phyloP scores from a whole-genome alignment of 2,329 filamentous ascomycete genomes.

The Neofusicoccum sp. region DNA sequence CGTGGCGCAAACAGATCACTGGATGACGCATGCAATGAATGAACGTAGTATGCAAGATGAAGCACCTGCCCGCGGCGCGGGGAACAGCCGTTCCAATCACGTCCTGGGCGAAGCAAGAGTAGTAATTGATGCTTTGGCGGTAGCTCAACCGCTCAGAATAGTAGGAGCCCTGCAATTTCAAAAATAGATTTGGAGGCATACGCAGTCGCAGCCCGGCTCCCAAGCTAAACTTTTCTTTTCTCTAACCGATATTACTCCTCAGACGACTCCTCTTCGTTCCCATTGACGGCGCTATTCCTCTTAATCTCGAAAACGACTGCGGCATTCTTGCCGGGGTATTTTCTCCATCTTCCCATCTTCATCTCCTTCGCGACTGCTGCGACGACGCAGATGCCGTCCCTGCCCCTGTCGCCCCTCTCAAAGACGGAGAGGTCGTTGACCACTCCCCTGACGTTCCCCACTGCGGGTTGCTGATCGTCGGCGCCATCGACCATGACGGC shows the following conservation, averaged over 20 bases:
- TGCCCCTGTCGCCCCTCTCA: conserved; percentile 75
- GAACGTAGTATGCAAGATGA: not conserved
- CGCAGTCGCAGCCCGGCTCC: not conserved
- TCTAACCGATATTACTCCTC: not conserved
- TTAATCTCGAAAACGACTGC: conserved; percentile 86
- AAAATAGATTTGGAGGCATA: not conserved
- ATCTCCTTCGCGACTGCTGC: conserved; percentile 86
- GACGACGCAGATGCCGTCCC: conserved; percentile 72
- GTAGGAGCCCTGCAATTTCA: not conserved
- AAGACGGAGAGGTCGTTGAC: conserved; percentile 87
- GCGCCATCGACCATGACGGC: conserved; percentile 19
- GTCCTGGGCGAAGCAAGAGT: conserved; percentile 1
- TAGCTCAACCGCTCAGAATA: not conserved
- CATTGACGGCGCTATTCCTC: conserved; percentile 25
- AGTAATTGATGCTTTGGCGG: conserved; percentile 1
- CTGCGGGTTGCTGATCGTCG: conserved; percentile 11
- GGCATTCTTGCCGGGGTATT: conserved; percentile 68
- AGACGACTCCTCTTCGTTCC: conserved; percentile 16
- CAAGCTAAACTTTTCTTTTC: not conserved
- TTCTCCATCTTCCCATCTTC: conserved; percentile 75
- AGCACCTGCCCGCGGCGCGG: not conserved
- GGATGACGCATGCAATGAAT: conserved; percentile 1
- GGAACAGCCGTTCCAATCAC: not conserved
- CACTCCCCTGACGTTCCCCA: conserved; percentile 62
- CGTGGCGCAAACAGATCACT: conserved; percentile 35